Conservation (phyloP, 192 early-diverging fungal genomes). For the Glomus cerebriforme region DNA sequence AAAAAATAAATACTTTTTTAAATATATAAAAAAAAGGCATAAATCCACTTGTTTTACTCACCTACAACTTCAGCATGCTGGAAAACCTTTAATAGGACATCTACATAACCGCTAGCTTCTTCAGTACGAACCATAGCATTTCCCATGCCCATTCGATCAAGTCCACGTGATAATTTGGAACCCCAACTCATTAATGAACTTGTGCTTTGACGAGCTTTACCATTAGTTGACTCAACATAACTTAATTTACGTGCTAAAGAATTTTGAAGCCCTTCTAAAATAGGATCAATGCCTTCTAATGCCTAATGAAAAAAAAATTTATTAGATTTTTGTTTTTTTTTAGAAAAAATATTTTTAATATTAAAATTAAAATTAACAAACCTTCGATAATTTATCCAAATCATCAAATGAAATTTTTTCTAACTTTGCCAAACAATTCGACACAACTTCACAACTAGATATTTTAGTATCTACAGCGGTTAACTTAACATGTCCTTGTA, state of each 20-base stretch:
- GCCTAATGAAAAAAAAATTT: slow-evolving; percentile 5
- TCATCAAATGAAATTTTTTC: slow-evolving; percentile 22
- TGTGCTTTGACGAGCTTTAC: slow-evolving; percentile 28
- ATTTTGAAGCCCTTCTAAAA: slow-evolving; percentile 28
- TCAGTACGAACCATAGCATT: slow-evolving; percentile 34
- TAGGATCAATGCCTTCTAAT: slow-evolving; percentile 28
- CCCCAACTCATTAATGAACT: slow-evolving; percentile 33
- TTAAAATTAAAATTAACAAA: slow-evolving; percentile 29
- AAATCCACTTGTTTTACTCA: not conserved
- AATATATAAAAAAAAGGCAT: not conserved
- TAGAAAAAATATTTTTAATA: slow-evolving; percentile 7
- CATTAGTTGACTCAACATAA: slow-evolving; percentile 33
- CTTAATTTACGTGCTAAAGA: slow-evolving; percentile 26
- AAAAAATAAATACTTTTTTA: not conserved
- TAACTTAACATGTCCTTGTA: slow-evolving; percentile 41
- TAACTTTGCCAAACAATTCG: slow-evolving; percentile 34
- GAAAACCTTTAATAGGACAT: slow-evolving; percentile 38
- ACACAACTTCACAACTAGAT: slow-evolving; percentile 40
- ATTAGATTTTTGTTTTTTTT: slow-evolving; percentile 32
- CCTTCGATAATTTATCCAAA: slow-evolving; percentile 37
- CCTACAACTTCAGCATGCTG: slow-evolving; percentile 23
- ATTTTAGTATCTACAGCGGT: slow-evolving; percentile 41
- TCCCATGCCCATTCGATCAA: slow-evolving; percentile 29
- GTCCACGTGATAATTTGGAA: slow-evolving; percentile 25
- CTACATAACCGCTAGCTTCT: slow-evolving; percentile 45